phyloP scores from a whole-genome alignment of 2,329 filamentous ascomycete genomes.

The Xylogone sp. region DNA sequence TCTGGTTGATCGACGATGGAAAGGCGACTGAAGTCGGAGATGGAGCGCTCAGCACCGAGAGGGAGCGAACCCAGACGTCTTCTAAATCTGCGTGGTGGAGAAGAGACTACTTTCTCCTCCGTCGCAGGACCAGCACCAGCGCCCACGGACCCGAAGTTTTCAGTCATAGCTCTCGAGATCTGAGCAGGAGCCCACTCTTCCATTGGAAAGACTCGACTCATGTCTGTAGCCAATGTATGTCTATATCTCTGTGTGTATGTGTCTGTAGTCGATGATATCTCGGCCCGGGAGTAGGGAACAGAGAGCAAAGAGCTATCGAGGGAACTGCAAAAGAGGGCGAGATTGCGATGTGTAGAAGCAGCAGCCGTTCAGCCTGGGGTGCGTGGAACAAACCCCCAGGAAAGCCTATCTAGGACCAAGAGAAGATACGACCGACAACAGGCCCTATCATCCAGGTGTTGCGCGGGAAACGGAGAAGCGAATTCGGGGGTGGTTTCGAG shows the following conservation, averaged over 20 bases:
- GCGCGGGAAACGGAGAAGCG: too few species aligned
- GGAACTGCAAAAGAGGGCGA: too few species aligned
- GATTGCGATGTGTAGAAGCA: constrained; percentile 1
- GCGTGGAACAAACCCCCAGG: too few species aligned
- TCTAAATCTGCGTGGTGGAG: constrained; percentile 13
- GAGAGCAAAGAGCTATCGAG: too few species aligned
- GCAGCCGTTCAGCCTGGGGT: too few species aligned
- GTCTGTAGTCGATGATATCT: too few species aligned
- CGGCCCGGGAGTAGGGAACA: too few species aligned
- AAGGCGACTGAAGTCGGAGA: constrained; percentile 6
- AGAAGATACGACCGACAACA: too few species aligned
- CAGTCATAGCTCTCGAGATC: constrained; percentile 30
- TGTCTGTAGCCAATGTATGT: constrained; percentile 18
- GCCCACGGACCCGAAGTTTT: constrained; percentile 21
- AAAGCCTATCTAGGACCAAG: background rate
- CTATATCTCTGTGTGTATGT: too few species aligned
- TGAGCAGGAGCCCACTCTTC: constrained; percentile 39
- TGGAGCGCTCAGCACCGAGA: constrained; percentile 7
- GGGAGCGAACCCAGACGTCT: constrained; percentile 17
- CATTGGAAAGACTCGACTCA: constrained; percentile 36
- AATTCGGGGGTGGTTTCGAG: too few species aligned
- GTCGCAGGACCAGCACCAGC: constrained; percentile 2
- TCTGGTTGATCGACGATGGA: constrained; percentile 4
- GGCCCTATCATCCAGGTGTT: too few species aligned
- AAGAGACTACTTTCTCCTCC: constrained; percentile 15